phyloP scores from a whole-genome alignment of 2,329 filamentous ascomycete genomes.

The Madurella mycetomatis region DNA sequence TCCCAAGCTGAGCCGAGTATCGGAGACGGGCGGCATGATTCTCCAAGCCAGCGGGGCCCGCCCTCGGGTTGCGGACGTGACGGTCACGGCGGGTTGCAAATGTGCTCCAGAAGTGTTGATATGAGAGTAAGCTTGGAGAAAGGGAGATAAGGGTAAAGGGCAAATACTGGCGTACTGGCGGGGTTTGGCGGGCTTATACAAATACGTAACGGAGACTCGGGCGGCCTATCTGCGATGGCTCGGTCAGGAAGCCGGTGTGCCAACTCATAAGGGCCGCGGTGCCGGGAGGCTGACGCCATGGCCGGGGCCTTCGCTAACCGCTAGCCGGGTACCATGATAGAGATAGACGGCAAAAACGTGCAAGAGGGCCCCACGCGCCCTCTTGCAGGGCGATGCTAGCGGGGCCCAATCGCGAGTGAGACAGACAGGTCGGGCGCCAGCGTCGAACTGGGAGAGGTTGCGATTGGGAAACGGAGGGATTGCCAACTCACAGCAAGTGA shows the following conservation, averaged over 20 bases:
- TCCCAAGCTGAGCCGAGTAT: slow-evolving; percentile 16
- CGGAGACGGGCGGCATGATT: slow-evolving; percentile 8
- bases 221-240: background rate
- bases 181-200: background rate
- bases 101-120: background rate
- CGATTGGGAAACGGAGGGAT: background rate
- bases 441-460: background rate
- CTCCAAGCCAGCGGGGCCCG: background rate
- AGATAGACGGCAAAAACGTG: background rate
- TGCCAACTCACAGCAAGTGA: background rate
- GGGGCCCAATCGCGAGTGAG: background rate
- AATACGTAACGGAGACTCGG: too few species aligned
- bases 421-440: background rate
- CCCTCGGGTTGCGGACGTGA: background rate
- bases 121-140: background rate
- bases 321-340: background rate
- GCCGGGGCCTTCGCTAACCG: background rate
- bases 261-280: background rate
- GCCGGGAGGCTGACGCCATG: background rate
- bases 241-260: background rate
- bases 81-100: background rate
- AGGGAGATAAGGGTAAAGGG: background rate
- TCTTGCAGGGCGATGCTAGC: background rate
- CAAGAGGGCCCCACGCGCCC: background rate
- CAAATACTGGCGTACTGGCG: background rate